Evolutionary conservation across 371 early-diverging fungal species (phyloP).

Genomic region (Chytridiales sp.): DNA sequence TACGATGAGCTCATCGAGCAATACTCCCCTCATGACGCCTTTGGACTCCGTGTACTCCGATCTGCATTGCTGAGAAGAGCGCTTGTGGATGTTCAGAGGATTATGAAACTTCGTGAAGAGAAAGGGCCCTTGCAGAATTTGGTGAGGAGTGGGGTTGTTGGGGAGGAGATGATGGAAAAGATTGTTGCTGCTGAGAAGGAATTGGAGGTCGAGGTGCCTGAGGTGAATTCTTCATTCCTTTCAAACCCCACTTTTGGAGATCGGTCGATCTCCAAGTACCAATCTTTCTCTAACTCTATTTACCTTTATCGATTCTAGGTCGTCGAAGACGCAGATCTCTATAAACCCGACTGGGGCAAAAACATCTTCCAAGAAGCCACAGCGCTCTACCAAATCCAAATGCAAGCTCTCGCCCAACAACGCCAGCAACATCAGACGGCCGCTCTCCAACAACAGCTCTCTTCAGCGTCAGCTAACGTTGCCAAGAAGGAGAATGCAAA

Average conservation of each 20-base stretch:
- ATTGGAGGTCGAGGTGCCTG: constrained; percentile 77
- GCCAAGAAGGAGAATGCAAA: constrained; percentile 1
- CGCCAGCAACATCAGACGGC: constrained; percentile 10
- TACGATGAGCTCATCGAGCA: constrained; percentile 46
- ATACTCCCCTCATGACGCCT: constrained; percentile 38
- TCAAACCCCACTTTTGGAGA: neutral
- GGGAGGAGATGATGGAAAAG: constrained; percentile 84
- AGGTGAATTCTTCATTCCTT: constrained; percentile 42
- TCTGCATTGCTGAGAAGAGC: constrained; percentile 84
- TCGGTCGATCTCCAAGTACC: neutral
- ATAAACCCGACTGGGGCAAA: constrained; percentile 73
- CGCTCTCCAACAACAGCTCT: neutral
- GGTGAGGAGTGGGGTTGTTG: constrained; percentile 81
- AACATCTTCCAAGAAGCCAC: constrained; percentile 81
- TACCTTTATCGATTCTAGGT: constrained; percentile 22
- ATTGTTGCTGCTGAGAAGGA: constrained; percentile 81
- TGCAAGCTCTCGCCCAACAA: constrained; percentile 21
- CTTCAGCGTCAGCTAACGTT: neutral
- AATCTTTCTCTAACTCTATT: neutral
- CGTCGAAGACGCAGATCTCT: constrained; percentile 44
- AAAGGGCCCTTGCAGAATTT: constrained; percentile 76
- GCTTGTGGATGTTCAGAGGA: constrained; percentile 75
- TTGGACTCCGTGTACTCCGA: constrained; percentile 49
- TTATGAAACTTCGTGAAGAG: constrained; percentile 76
- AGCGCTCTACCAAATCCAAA: constrained; percentile 55